Evolutionary conservation across 2,329 filamentous ascomycete genomes (phyloP).

Genomic region (Penicillium sp.): DNA sequence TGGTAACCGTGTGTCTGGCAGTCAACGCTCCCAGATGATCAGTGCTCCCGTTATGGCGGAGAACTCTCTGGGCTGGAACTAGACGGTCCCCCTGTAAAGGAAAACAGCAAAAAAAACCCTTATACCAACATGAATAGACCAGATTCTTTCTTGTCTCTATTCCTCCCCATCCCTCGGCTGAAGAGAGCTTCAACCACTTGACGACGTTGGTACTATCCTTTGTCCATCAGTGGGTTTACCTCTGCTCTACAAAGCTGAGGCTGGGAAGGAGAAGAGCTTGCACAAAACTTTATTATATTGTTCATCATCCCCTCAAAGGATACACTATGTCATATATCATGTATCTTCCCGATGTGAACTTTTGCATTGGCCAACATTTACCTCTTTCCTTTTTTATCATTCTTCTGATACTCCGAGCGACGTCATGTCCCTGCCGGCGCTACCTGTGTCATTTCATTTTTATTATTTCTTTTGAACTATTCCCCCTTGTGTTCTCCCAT

Average conservation of each 20-base stretch:
- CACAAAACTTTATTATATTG: conserved; percentile 28
- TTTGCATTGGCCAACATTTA: conserved; percentile 23
- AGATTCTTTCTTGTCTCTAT: conserved; percentile 3
- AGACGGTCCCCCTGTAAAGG: conserved; percentile 34
- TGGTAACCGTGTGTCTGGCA: conserved; percentile 54
- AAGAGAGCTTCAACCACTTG: background rate
- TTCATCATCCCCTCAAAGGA: conserved; percentile 23
- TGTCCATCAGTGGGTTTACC: background rate
- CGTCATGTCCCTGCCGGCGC: conserved; percentile 4
- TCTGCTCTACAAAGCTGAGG: background rate
- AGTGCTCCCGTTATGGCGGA: conserved; percentile 88
- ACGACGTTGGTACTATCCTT: background rate
- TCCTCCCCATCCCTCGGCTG: background rate
- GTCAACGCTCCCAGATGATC: conserved; percentile 73
- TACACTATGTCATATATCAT: conserved; percentile 27
- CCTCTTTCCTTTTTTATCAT: conserved; percentile 14
- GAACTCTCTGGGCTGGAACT: conserved; percentile 96
- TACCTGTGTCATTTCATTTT: conserved; percentile 19
- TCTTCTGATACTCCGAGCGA: conserved; percentile 24
- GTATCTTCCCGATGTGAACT: conserved; percentile 26
- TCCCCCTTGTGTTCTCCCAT: conserved; percentile 34
- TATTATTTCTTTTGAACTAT: conserved; percentile 32
- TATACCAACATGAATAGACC: conserved; percentile 15
- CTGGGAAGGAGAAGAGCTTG: conserved; percentile 13
- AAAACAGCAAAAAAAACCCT: background rate